Base-by-base conservation (phyloP, 140 eudicot species). In the Erigeron philadelphicus region DNA sequence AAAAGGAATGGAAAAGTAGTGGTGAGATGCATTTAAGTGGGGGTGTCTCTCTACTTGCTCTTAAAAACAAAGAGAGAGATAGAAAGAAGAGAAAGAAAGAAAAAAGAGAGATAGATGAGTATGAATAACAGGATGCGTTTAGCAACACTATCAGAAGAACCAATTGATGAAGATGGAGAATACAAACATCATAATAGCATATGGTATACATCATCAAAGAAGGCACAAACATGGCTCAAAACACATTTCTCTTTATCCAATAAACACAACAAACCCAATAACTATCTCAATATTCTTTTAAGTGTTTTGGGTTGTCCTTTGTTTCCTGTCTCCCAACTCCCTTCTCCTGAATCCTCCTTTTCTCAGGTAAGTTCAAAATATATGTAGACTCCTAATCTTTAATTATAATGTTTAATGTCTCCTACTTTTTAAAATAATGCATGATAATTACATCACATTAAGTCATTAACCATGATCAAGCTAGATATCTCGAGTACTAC, bases 281-380 rank as follows among this genome's bases (percentile, higher is more conserved):
- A 81, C 18, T 83, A 89, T 72, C 93, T 89, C 80, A 89, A 82
- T 58, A 67, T 88, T 73, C 95, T 93, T 63, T 60, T 93, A 9
- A 89, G 96, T 75, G 98, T 93, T 78, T 82, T 93, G 67, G 98
- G 90, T 17, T 93, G 96, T 81, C 98, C 98, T 71, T 95, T 93
- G 10, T 85, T 86, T 46, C 98, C 98, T 58, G 79, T 91, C 63
- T 85, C 96, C 12, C 49, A 83, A 15, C 73, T 85, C 41, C 69
- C 77, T 61, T 85, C 83, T 61, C 87, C 83, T 21, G 58, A 50
- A 55, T 78, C 76, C 10, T 60, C 86, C 68, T 56, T 49, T 54
- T 57, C 52, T 31, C 81, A 73, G 78, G 86, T 76, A 61, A 12
- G 68, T n/a, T n/a, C n/a, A n/a, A n/a, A n/a, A n/a, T n/a, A n/a